Conservation (phyloP, 345 rosid species). For the Populus deltoides region DNA sequence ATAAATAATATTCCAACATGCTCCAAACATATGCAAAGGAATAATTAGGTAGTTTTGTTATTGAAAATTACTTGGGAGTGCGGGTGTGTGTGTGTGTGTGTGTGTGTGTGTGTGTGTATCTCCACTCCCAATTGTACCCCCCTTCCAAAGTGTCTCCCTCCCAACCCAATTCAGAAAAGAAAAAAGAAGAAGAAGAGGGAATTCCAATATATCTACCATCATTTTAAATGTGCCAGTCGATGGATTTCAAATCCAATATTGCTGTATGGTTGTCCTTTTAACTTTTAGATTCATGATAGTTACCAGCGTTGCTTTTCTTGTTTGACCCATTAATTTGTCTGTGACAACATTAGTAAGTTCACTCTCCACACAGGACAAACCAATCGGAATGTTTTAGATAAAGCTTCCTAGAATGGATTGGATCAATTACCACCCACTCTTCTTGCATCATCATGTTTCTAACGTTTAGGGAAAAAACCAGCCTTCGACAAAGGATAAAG, state of each 20-base stretch:
- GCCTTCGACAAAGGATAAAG: neutral
- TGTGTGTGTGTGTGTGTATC: too few relatives aligned
- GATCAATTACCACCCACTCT: neutral
- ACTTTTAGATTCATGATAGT: constrained; percentile 3
- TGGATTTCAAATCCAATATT: neutral
- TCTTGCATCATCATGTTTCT: constrained; percentile 8
- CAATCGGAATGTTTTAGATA: neutral
- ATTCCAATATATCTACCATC: neutral
- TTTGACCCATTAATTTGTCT: neutral
- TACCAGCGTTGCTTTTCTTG: neutral
- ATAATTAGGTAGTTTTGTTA: too few relatives aligned
- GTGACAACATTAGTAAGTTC: constrained; percentile 2
- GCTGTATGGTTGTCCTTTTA: neutral
- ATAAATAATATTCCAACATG: too few relatives aligned
- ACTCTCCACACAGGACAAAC: constrained; percentile 2
- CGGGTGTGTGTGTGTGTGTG: too few relatives aligned
- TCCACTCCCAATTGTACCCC: too few relatives aligned
- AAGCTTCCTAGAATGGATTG: neutral
- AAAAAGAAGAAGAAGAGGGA: too few relatives aligned
- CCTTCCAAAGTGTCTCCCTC: too few relatives aligned
- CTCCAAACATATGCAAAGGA: too few relatives aligned
- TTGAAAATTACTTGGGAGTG: too few relatives aligned
- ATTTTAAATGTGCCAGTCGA: neutral
- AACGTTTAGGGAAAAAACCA: constrained; percentile 8
- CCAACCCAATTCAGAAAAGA: too few relatives aligned